Evolutionary conservation across 2,329 filamentous ascomycete species (phyloP).

Genomic region (Orbilia javanica): DNA sequence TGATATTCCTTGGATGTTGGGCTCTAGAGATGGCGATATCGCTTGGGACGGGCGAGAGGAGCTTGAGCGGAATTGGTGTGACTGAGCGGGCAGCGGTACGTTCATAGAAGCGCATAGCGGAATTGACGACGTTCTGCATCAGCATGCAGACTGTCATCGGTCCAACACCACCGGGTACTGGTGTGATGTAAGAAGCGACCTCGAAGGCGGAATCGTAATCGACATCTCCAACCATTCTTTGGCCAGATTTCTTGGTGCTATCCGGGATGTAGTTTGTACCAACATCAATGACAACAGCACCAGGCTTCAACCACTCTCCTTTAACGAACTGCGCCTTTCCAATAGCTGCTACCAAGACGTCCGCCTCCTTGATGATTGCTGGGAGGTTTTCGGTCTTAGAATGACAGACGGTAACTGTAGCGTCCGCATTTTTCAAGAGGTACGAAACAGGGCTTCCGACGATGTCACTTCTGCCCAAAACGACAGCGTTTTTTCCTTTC

Average conservation of each 20-base stretch:
- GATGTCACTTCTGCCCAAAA: conserved; percentile 94
- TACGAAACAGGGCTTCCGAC: conserved; percentile 98
- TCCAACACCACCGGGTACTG: conserved; percentile 94
- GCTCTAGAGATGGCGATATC: conserved; percentile 92
- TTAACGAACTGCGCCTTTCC: conserved; percentile 88
- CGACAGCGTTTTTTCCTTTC: conserved; percentile 91
- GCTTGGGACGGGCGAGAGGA: conserved; percentile 86
- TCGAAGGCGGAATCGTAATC: conserved; percentile 86
- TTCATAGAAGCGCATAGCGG: conserved; percentile 84
- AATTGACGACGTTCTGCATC: conserved; percentile 91
- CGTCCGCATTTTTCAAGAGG: conserved; percentile 92
- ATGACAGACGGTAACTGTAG: conserved; percentile 96
- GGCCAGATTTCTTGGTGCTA: conserved; percentile 87
- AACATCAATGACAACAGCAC: conserved; percentile 95
- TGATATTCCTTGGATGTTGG: conserved; percentile 93
- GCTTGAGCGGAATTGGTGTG: conserved; percentile 83
- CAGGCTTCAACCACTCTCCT: conserved; percentile 94
- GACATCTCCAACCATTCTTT: conserved; percentile 93
- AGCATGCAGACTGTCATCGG: conserved; percentile 99
- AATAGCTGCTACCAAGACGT: conserved; percentile 92
- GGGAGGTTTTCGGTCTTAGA: conserved; percentile 83
- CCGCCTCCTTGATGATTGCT: conserved; percentile 82
- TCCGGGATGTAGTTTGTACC: conserved; percentile 97
- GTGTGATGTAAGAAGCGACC: conserved; percentile 89
- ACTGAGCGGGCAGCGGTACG: conserved; percentile 83